phyloP scores from a whole-genome alignment of 176 grass and related monocot genomes.

The Oryza australiensis region DNA sequence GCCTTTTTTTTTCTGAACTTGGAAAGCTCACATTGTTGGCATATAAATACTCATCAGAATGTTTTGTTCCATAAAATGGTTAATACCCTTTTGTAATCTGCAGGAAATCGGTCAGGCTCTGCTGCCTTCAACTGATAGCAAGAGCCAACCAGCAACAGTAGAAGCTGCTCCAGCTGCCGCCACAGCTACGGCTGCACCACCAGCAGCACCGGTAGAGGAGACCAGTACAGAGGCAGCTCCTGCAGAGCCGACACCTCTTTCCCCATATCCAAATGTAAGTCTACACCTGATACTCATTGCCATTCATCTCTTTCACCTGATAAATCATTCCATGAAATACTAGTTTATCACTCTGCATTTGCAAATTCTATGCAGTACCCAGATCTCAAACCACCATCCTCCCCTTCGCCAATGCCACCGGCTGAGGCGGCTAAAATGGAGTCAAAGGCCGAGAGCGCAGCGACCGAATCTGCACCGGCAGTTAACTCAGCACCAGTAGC shows the following conservation, averaged over 20 bases:
- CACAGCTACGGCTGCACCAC: slow-evolving; percentile 29
- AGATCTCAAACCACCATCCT: slow-evolving; percentile 83
- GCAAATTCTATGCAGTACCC: slow-evolving; percentile 61
- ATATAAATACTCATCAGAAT: neutral
- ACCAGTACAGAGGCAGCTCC: slow-evolving; percentile 39
- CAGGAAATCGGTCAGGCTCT: slow-evolving; percentile 94
- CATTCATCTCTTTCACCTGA: neutral
- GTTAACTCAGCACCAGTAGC: slow-evolving; percentile 38
- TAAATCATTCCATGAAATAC: neutral
- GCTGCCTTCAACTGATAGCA: slow-evolving; percentile 52
- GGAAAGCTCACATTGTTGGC: neutral
- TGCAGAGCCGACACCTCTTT: slow-evolving; percentile 46
- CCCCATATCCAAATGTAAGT: slow-evolving; percentile 84
- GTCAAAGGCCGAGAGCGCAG: slow-evolving; percentile 33
- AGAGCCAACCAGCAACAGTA: slow-evolving; percentile 57
- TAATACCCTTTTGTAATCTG: neutral
- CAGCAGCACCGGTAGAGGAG: slow-evolving; percentile 39
- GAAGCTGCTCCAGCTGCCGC: slow-evolving; percentile 23
- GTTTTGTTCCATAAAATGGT: neutral
- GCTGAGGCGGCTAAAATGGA: slow-evolving; percentile 33
- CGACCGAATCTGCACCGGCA: slow-evolving; percentile 25
- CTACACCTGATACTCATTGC: neutral
- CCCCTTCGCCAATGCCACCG: slow-evolving; percentile 30
- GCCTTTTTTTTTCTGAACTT: neutral
- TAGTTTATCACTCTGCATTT: slow-evolving; percentile 23